Base-by-base conservation (phyloP, 257 asterid genomes). In the Plantago ovata region DNA sequence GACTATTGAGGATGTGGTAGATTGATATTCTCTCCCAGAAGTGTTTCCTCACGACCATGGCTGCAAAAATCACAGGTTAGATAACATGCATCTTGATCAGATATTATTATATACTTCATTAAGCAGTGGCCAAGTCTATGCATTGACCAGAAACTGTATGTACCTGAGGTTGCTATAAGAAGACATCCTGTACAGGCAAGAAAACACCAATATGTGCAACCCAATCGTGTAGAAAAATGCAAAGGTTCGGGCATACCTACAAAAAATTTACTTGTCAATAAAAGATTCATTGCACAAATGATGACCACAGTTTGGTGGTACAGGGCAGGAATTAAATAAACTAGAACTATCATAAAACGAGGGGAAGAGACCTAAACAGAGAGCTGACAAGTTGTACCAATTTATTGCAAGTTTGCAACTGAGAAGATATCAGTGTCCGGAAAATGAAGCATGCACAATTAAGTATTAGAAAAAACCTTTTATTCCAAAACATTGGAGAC, bases 161-260 rank as follows among this genome's bases (percentile, higher is more conserved):
- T 53, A 92, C 98, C 98, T 82, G 67, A 86, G 87, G 80, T 89
- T 79, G 84, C 97, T 93, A 60, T 82, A 73, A 64, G 98, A 94
- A 23, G 97, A 89, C 98, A 93, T 93, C 69, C 98, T 75, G 76
- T 93, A 93, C 61, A 93, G 85, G 77, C 97, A 89, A 61, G 97
- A 85, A 79, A 93, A 93, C 41, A 93, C 98, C 80, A 93, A 71
- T 62, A 93, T 56, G 69, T 93, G 97, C 94, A 93, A 66, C 62
- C 96, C 95, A 59, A 93, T 93, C 51, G 98, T 93, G 32, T 93
- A 93, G 88, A 93, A 89, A 73, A 93, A 93, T 16, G 83, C 97
- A 72, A 93, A 93, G 20, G 92, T 81, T 72, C 98, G 86, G 2
- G 94, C 96, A 15, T 84, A 89, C 76, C 98, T 93, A 86, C 75